phyloP scores from a whole-genome alignment of 331 rosid species.

The Quercus tomentella region DNA sequence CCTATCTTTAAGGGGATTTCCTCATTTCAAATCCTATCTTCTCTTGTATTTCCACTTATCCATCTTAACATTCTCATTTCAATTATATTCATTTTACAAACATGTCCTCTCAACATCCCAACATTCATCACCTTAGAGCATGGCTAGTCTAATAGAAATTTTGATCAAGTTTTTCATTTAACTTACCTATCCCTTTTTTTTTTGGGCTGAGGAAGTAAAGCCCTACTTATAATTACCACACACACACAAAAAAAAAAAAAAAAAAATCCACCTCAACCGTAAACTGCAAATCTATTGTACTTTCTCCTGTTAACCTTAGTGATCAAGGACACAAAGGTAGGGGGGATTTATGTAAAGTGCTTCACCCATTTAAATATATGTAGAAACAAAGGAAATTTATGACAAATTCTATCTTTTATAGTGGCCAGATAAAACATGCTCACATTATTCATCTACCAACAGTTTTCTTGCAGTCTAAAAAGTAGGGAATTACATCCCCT shows the following conservation, averaged over 20 bases:
- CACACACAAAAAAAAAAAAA: no score
- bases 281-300: background rate
- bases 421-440: background rate
- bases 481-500: background rate
- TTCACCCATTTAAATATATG: background rate
- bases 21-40: no score
- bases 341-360: background rate
- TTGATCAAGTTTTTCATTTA: background rate
- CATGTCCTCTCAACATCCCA: no score
- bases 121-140: no score
- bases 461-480: background rate
- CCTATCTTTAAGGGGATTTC: no score
- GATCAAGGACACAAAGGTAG: no score
- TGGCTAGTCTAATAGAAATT: no score
- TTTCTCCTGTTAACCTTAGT: no score
- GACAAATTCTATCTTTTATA: background rate
- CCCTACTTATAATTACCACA: background rate
- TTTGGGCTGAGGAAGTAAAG: background rate
- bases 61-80: no score
- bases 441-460: background rate
- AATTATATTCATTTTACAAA: no score
- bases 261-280: background rate
- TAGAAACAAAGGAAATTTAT: background rate
- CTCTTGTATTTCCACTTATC: no score
- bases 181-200: background rate